Conservation (phyloP, 257 asterid species). For the Fraxinus americana region DNA sequence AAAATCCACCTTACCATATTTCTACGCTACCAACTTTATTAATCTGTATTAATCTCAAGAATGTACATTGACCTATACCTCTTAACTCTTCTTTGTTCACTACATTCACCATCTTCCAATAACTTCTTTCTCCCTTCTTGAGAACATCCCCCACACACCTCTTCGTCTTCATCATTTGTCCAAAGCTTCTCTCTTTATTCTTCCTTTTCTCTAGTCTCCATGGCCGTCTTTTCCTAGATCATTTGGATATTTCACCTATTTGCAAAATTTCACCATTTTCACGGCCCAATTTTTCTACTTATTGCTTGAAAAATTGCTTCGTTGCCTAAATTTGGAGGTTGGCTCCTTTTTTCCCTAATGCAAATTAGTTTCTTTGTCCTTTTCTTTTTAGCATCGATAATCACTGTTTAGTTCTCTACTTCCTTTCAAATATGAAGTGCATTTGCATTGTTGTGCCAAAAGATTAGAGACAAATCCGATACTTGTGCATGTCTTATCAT, state of each 20-base stretch:
- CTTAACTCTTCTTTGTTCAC: background rate
- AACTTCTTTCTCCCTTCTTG: background rate
- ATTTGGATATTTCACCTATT: background rate
- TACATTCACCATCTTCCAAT: no score
- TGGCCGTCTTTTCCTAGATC: background rate
- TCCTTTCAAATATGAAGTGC: background rate
- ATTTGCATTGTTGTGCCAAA: background rate
- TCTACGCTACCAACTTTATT: no score
- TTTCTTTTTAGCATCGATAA: background rate
- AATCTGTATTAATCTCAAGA: no score
- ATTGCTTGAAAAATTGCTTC: background rate
- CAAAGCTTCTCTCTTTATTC: background rate
- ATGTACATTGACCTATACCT: background rate
- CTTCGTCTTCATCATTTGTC: background rate
- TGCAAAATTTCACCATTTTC: background rate
- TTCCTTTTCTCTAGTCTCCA: background rate
- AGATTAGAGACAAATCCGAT: background rate
- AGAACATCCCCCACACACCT: background rate
- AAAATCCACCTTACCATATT: background rate
- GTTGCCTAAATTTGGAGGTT: background rate
- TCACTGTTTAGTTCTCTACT: background rate
- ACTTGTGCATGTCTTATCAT: background rate
- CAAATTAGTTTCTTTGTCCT: background rate
- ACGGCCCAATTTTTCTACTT: background rate
- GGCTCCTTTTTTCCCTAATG: background rate